These are phyloP conservation scores for Gentiana dahurica DNA, from an alignment of 257 asterid genomes.

Conservation along the genomic window DNA sequence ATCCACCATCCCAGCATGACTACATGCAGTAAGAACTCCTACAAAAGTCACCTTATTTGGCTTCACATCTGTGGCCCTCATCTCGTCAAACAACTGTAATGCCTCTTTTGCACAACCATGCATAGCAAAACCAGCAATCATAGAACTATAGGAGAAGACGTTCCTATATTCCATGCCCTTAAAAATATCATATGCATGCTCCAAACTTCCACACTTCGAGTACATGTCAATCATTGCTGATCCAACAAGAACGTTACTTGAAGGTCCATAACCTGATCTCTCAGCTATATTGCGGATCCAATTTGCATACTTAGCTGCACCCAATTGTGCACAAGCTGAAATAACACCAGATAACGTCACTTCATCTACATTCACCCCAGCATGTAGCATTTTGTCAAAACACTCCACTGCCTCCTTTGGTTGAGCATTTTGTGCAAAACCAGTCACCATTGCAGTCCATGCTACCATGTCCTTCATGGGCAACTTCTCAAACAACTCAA, in stretches of 20 bases:
- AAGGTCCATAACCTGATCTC: conserved; percentile 38
- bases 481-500: conserved; percentile 37
- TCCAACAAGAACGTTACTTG: conserved; percentile 39
- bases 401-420: conserved; percentile 62
- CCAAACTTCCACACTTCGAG: conserved; percentile 72
- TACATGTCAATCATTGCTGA: conserved; percentile 83
- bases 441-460: conserved; percentile 85
- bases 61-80: conserved; percentile 43
- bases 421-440: conserved; percentile 56
- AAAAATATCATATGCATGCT: conserved; percentile 48
- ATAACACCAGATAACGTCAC: conserved; percentile 54
- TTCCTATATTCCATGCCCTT: conserved; percentile 27
- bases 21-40: conserved; percentile 71
- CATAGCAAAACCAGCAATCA: conserved; percentile 67
- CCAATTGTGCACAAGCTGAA: conserved; percentile 80
- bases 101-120: conserved; percentile 62
- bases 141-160: conserved; percentile 62
- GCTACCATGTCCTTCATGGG: conserved; percentile 68
- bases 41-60: conserved; percentile 70
- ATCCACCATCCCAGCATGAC: conserved; percentile 67
- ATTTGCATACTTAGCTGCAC: conserved; percentile 38
- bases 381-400: conserved; percentile 54
- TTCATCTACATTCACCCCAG: conserved; percentile 52
- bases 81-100: conserved; percentile 47
- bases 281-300: conserved; percentile 54